Base-by-base conservation (phyloP, 2,329 filamentous ascomycete species). In the Stemphylium beticola region DNA sequence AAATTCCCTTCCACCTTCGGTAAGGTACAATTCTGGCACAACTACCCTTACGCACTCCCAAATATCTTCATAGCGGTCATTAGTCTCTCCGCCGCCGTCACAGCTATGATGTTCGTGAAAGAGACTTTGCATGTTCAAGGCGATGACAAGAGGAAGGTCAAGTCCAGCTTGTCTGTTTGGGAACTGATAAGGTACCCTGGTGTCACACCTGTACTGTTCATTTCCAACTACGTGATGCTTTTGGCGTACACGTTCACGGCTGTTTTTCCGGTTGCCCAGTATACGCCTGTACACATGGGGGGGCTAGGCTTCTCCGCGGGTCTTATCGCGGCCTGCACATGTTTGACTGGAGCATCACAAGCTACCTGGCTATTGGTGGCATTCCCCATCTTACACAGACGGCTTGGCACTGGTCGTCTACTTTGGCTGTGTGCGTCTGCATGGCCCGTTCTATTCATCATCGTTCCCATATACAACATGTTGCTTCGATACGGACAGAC, bases 171-270 rank as follows among this genome's bases (percentile, higher is more conserved):
- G 71, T 79, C 82, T 2, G 83, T 79, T 1, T 71, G 76, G 72
- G 74, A 84, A 41, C 80, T 93, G 10, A 49, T 92, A 51, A 82
- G 79, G 34, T 75, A 82, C 0, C 88, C 88, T 0, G 87, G 87
- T 9, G 88, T 93, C 1, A 75, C 74, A n/a, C 78, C 81, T 22
- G 88, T 90, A 1, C 78, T 93, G 2, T 85, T 83, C 67, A 78
- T 87, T 36, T 91, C 88, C 70, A 81, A 79, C 1, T 84, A 90
- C 68, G 79, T 86, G 36, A 87, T 87, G 82, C 72, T 91, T 2
- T 82, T 93, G 4, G 89, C 85, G 0, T 86, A 89, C 57, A 81
- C 85, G 1, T 93, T 88, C 72, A 93, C 90, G 0, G 88, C 89
- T 51, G 75, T 92, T 34, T 69, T 84, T 1, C 87, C 89, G 0